Base-by-base conservation (phyloP, 2,329 filamentous ascomycete species). In the Beauveria medogensis region DNA sequence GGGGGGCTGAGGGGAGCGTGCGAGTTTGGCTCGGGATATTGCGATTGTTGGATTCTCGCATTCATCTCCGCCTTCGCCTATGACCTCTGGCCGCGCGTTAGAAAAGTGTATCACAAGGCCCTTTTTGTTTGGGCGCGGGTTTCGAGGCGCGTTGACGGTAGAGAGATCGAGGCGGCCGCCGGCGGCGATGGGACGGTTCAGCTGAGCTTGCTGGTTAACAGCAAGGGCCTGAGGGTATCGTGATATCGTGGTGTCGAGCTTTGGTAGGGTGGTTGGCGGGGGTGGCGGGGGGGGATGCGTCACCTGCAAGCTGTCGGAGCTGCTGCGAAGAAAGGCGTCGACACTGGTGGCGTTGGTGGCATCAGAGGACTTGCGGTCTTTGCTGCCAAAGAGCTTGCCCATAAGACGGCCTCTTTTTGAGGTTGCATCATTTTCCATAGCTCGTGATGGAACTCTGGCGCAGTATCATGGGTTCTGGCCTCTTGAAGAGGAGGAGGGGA, bases 31-130 rank as follows among this genome's bases (percentile, higher is more conserved):
- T 2, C 61, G 50, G 9, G 61, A 52, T 24, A 63, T 54, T 70
- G 69, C 66, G 72, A 56, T 51, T n/a, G 44, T 62, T 60, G 90
- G 89, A 9, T 82, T 77, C 59, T 90, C 86, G 59, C 89, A 88
- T 72, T 96, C 92, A 69, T 97, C 93, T 40, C 93, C 93, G 62
- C 93, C 93, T 73, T 93, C 88, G 52, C 93, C 93, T 69, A 97
- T 97, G 64, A 96, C 75, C 52, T 91, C 88, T 7, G 92, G 92
- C 59, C 82, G 79, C 10, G 81, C 82, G 66, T 90, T 85, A 57
- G 82, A 82, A 68, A 97, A 97, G 60, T 80, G 84, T 41, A 97
- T 92, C 5, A 78, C 78, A 63, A 94, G 77, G 10, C 88, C 88
- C 72, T 90, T 90, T 69, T 82, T 84, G 55, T 75, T 78, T 26